Base-by-base conservation (phyloP, 306 rosid genomes). In the Casuarina glauca region DNA sequence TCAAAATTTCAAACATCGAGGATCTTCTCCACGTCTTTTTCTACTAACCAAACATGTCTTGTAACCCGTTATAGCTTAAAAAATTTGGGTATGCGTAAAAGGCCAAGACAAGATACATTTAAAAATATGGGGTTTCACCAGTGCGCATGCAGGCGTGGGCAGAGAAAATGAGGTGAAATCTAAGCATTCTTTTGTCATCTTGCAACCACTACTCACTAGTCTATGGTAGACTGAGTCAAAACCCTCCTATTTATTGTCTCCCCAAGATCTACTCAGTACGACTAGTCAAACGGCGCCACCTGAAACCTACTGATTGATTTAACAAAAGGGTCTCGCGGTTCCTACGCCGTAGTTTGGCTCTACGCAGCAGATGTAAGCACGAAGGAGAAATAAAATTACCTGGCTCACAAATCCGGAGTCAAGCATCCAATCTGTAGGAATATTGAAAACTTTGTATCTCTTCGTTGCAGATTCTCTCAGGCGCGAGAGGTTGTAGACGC, bases 341-440 rank as follows among this genome's bases (percentile, higher is more conserved):
- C 3, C 6, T 4, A 2, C 15, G 3, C 69, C 17, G 3, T 13
- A 13, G 50, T 46, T 46, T 16, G 48, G 70, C 20, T 3, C 19
- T 45, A 51, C 32, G 32, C 49, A 54, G 46, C 19, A 66, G 42
- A 41, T 43, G 5, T 36, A 45, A 9, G 15, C 49, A 60, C 26
- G 36, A 32, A 46, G 69, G 11, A 75, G 54, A 26, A 79, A 69
- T 60, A 74, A 80, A 72, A 45, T 79, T 88, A 96, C 99, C 99
- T 96, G 97, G 82, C 82, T 91, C 4, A 80, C 94, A 67, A 70
- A 85, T 72, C 97, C 99, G 44, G 74, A 73, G 72, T 93, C 99
- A 50, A 91, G 97, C 98, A 96, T 90, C 99, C 99, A 96, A 86
- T 91, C 90, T 32, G 93, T 88, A 15, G 99, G 98, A 82, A 96